Conservation (phyloP, 2,329 filamentous ascomycete genomes). For the Phyllosticta citrichinensis region DNA sequence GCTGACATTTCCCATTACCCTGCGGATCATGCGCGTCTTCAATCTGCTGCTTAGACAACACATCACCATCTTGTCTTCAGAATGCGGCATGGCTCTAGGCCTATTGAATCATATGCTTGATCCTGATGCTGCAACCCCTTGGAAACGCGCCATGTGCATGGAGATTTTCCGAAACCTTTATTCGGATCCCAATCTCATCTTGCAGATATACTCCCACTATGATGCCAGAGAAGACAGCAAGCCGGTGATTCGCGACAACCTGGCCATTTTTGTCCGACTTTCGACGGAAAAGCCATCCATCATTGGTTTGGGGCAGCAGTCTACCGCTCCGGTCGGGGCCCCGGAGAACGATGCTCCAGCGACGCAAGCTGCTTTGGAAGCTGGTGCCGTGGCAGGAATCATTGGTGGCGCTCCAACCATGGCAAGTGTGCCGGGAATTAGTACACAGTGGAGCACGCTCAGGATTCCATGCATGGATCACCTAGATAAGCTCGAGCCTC, state of each 20-base stretch:
- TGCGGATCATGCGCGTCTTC: constrained; percentile 72
- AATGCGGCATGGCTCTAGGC: constrained; percentile 74
- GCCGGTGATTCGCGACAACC: constrained; percentile 68
- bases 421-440: constrained; percentile 58
- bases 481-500: constrained; percentile 82
- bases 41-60: constrained; percentile 74
- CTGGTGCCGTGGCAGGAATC: constrained; percentile 76
- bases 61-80: constrained; percentile 60
- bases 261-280: constrained; percentile 81
- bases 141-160: constrained; percentile 86
- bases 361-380: constrained; percentile 83
- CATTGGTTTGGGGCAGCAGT: constrained; percentile 83
- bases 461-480: constrained; percentile 86
- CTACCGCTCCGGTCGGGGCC: constrained; percentile 60
- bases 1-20: constrained; percentile 68
- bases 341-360: constrained; percentile 48
- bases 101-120: constrained; percentile 80
- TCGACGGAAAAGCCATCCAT: constrained; percentile 82
- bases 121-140: constrained; percentile 63
- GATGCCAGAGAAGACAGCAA: constrained; percentile 65
- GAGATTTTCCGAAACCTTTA: constrained; percentile 84
- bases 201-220: constrained; percentile 71
- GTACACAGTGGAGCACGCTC: constrained; percentile 81
- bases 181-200: constrained; percentile 64
- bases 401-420: constrained; percentile 61